Evolutionary conservation across 441 rosid species (phyloP).

Genomic region (Mallotus repandus): DNA sequence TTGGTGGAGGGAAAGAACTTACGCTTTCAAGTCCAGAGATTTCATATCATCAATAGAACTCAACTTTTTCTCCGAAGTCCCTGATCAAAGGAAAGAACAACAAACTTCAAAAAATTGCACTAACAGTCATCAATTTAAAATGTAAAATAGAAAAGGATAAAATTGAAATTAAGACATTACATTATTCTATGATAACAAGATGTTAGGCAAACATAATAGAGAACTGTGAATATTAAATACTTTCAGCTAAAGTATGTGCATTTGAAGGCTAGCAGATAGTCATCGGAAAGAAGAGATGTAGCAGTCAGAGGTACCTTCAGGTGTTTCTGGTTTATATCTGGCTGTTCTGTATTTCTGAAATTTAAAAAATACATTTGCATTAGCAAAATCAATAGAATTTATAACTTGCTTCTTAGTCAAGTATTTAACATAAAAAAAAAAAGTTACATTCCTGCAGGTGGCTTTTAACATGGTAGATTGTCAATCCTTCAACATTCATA

Average conservation of each 20-base stretch:
- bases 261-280: constrained; percentile 6
- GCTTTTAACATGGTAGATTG: constrained; percentile 95
- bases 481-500: constrained; percentile 69
- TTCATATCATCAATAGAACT: constrained; percentile 55
- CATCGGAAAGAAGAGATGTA: constrained; percentile 8
- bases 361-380: constrained; percentile 3
- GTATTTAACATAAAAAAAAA: constrained; percentile 6
- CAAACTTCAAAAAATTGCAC: constrained; percentile 7
- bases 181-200: background rate
- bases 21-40: constrained; percentile 77
- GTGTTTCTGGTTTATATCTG: constrained; percentile 70
- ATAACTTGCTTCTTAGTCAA: background rate
- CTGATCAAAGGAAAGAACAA: constrained; percentile 36
- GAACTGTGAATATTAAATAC: background rate
- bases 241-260: background rate
- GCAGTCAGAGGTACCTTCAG: constrained; percentile 46
- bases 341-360: constrained; percentile 89
- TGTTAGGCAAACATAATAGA: background rate
- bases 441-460: constrained; percentile 67
- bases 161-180: background rate
- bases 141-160: background rate
- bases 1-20: constrained; percentile 30
- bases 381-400: constrained; percentile 11
- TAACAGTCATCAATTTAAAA: background rate
- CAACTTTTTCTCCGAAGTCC: constrained; percentile 52